Conservation (phyloP, 441 rosid genomes). For the Hura crepitans region DNA sequence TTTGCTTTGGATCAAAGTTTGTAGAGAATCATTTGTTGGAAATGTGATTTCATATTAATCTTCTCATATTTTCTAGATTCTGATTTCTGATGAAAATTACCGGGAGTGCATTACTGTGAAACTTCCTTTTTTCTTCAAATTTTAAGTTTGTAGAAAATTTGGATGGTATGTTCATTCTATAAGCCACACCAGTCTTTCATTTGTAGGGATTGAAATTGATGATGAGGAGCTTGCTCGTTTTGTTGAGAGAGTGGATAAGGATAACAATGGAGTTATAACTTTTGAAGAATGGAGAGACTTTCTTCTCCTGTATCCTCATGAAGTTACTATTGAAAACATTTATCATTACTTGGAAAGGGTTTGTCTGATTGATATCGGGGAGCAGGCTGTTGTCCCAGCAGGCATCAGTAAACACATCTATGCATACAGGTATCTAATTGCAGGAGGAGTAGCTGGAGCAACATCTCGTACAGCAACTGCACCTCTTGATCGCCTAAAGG, state of each 20-base stretch:
- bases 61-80: too few species aligned
- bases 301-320: slow-evolving; percentile 85
- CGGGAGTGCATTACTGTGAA: not conserved
- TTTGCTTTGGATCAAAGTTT: too few species aligned
- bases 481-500: slow-evolving; percentile 88
- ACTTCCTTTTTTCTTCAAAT: not conserved
- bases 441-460: slow-evolving; percentile 97
- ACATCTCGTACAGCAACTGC: slow-evolving; percentile 93
- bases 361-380: slow-evolving; percentile 86
- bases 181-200: slow-evolving; percentile 62
- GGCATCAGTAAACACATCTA: slow-evolving; percentile 84
- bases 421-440: slow-evolving; percentile 62
- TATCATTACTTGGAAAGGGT: slow-evolving; percentile 90
- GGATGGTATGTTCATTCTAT: slow-evolving; percentile 39
- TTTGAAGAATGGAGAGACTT: slow-evolving; percentile 99
- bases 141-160: not conserved
- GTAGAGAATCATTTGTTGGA: too few species aligned
- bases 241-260: slow-evolving; percentile 95
- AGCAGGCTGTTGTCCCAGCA: slow-evolving; percentile 87
- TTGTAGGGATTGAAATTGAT: slow-evolving; percentile 84
- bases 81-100: too few species aligned
- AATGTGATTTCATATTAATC: too few species aligned
- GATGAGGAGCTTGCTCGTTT: slow-evolving; percentile 90
- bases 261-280: slow-evolving; percentile 84
- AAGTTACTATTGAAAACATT: slow-evolving; percentile 83